phyloP scores from a whole-genome alignment of 352 stramenopile species.

The Globisporangium uncinulatum region DNA sequence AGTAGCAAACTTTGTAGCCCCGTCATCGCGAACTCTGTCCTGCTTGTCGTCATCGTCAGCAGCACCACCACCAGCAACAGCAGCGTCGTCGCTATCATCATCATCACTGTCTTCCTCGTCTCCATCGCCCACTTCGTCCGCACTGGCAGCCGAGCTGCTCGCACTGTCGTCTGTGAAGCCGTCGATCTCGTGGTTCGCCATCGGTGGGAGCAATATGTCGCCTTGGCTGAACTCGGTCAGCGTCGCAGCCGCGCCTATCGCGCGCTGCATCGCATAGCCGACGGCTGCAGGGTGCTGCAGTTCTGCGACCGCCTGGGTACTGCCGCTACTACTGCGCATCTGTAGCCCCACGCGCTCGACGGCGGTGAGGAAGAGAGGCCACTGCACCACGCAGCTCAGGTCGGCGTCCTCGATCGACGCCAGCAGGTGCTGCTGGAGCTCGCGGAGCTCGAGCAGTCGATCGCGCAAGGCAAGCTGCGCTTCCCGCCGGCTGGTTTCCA shows the following conservation, averaged over 20 bases:
- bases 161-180: conserved; percentile 77
- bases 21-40: conserved; percentile 7
- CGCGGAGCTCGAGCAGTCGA: conserved; percentile 24
- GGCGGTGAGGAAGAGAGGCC: conserved; percentile 53
- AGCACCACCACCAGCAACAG: conserved; percentile 3
- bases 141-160: conserved; percentile 56
- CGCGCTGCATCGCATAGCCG: conserved; percentile 49
- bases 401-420: conserved; percentile 55
- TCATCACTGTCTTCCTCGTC: conserved; percentile 20
- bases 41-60: conserved; percentile 3
- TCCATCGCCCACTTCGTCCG: conserved; percentile 24
- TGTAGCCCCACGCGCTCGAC: conserved; percentile 20
- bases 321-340: conserved; percentile 13
- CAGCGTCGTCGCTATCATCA: conserved; percentile 2
- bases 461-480: conserved; percentile 20
- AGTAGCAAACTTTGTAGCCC: conserved; percentile 1
- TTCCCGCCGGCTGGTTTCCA: conserved; percentile 20
- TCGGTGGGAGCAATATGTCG: conserved; percentile 44
- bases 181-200: conserved; percentile 59
- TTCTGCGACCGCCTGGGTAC: neutral
- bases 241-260: conserved; percentile 14
- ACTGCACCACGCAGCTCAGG: conserved; percentile 35
- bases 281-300: conserved; percentile 38
- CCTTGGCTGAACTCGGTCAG: conserved; percentile 41
- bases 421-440: conserved; percentile 44